Percentiles rank a stretch among this genome's conserved stretches.
Conservation (phyloP, 129 eudicot species). For the Lactuca saligna region DNA sequence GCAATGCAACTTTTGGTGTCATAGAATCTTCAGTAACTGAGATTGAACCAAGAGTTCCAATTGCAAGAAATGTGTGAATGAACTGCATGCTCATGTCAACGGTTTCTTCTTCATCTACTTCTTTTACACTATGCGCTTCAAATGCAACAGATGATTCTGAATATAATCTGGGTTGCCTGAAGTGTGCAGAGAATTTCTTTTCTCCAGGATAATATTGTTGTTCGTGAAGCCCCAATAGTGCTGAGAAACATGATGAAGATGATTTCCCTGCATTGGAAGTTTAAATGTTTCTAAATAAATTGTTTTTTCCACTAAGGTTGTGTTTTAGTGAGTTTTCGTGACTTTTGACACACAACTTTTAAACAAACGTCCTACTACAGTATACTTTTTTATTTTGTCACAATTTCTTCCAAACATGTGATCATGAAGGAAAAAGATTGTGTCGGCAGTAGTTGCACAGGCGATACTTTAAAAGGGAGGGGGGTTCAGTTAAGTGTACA, state of each 20-base stretch:
- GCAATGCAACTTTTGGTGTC: slow-evolving; percentile 46
- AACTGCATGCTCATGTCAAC: slow-evolving; percentile 26
- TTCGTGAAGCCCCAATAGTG: slow-evolving; percentile 36
- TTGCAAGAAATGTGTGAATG: slow-evolving; percentile 67
- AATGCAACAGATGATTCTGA: slow-evolving; percentile 32
- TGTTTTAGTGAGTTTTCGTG: slow-evolving; percentile 1
- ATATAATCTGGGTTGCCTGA: slow-evolving; percentile 32
- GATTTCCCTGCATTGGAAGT: slow-evolving; percentile 43
- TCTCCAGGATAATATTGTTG: slow-evolving; percentile 32
- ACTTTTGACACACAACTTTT: background rate
- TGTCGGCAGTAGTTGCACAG: background rate
- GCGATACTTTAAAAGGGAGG: background rate
- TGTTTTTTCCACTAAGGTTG: too few species aligned
- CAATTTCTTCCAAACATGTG: slow-evolving; percentile 6
- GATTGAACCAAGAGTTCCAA: slow-evolving; percentile 73
- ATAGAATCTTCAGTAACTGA: slow-evolving; percentile 47
- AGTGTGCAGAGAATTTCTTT: slow-evolving; percentile 26
- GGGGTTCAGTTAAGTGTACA: background rate
- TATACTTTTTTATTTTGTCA: background rate
- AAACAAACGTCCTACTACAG: background rate
- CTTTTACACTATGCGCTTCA: slow-evolving; percentile 28
- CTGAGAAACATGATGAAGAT: slow-evolving; percentile 34
- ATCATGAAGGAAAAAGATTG: background rate
- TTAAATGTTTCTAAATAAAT: background rate
- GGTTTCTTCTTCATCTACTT: slow-evolving; percentile 26